Evolutionary conservation across 768 basidiomycete genomes (phyloP).

Genomic region (Russula lepida): DNA sequence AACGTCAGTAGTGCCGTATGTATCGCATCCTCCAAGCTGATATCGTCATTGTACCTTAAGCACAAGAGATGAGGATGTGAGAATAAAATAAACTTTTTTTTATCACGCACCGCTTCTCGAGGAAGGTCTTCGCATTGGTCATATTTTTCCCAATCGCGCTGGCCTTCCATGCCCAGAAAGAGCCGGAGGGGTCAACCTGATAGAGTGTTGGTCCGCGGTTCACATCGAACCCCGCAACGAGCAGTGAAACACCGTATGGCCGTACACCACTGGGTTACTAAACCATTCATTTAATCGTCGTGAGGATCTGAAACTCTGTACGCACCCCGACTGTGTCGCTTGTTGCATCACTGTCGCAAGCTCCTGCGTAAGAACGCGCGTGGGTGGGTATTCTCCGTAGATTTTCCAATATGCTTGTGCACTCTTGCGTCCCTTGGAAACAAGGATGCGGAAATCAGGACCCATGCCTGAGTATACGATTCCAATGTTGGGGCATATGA

Average conservation of each 20-base stretch:
- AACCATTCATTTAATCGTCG: neutral
- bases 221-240: slow-evolving; percentile 95
- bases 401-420: slow-evolving; percentile 99
- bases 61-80: neutral
- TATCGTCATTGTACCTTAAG: slow-evolving; percentile 93
- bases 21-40: slow-evolving; percentile 96
- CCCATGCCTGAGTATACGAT: slow-evolving; percentile 99
- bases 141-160: slow-evolving; percentile 99
- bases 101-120: slow-evolving; percentile 83
- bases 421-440: slow-evolving; percentile 91
- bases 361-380: slow-evolving; percentile 92
- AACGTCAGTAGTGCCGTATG: slow-evolving; percentile 96
- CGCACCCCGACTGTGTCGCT: slow-evolving; percentile 96
- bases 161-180: slow-evolving; percentile 99
- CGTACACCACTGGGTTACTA: slow-evolving; percentile 71
- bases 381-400: slow-evolving; percentile 96
- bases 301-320: slow-evolving; percentile 5
- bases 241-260: slow-evolving; percentile 95
- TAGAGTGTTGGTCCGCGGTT: slow-evolving; percentile 95
- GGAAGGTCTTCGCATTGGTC: slow-evolving; percentile 98
- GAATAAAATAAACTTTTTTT: slow-evolving; percentile 17
- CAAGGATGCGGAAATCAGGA: slow-evolving; percentile 92
- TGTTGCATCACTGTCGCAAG: slow-evolving; percentile 98
- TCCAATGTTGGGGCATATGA: slow-evolving; percentile 97
- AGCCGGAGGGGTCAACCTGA: slow-evolving; percentile 98